Percentiles rank a stretch among this genome's conserved stretches.
Evolutionary conservation across 495 filamentous ascomycete species (phyloP).

Genomic region (Astrothelium subdiscretum): DNA sequence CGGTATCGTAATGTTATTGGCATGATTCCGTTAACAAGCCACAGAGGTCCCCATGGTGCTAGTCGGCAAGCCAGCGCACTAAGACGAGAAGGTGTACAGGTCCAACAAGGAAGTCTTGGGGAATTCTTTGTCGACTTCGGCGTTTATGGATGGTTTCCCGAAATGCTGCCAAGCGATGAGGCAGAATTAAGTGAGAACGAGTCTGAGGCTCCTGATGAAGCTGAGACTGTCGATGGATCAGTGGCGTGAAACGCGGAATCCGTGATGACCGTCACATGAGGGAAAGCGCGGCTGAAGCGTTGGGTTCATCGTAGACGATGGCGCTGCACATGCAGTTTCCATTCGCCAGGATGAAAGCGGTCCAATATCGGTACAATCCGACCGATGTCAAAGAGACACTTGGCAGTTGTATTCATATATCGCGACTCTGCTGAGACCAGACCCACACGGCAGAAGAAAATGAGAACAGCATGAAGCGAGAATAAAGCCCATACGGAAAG

Average conservation of each 20-base stretch:
- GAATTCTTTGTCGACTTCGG: conserved; percentile 24
- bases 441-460: too few species aligned
- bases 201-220: conserved; percentile 6
- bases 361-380: too few species aligned
- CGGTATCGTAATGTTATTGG: conserved; percentile 9
- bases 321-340: not conserved
- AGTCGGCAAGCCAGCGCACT: conserved; percentile 26
- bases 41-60: conserved; percentile 26
- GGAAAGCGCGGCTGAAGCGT: not conserved
- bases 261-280: not conserved
- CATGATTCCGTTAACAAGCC: conserved; percentile 3
- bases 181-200: conserved; percentile 19
- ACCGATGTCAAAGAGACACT: too few species aligned
- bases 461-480: not conserved
- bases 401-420: too few species aligned
- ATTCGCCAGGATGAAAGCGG: not conserved
- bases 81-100: conserved; percentile 25
- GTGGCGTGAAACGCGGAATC: not conserved
- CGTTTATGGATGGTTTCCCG: conserved; percentile 30
- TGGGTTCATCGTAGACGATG: not conserved
- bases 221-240: not conserved
- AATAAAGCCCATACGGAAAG: not conserved
- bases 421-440: too few species aligned
- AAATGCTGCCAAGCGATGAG: conserved; percentile 25
- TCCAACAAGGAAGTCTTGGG: conserved; percentile 23